A percentile compares a stretch with the other conserved stretches of the same genome.
Evolutionary conservation across 352 stramenopile genomes (phyloP).

Genomic region (Globisporangium cylindrosporum): DNA sequence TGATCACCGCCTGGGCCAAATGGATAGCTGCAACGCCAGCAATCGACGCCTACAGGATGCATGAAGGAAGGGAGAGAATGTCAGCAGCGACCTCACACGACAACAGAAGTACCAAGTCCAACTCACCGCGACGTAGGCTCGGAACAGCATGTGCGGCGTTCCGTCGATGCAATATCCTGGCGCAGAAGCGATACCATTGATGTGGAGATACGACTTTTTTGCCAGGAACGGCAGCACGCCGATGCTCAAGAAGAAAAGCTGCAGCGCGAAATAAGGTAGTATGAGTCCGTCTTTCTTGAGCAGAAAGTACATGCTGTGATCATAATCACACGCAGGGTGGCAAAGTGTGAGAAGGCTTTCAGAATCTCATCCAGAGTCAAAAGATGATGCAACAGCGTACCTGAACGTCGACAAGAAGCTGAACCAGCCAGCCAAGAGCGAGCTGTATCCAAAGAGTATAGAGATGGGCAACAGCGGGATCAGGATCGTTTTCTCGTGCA

Average conservation of each 20-base stretch:
- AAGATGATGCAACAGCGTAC: slow-evolving; percentile 26
- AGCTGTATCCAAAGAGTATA: slow-evolving; percentile 70
- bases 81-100: background rate
- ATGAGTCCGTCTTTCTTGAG: slow-evolving; percentile 77
- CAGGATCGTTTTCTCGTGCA: slow-evolving; percentile 97
- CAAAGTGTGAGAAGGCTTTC: background rate
- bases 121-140: slow-evolving; percentile 53
- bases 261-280: slow-evolving; percentile 68
- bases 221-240: slow-evolving; percentile 45
- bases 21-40: slow-evolving; percentile 56
- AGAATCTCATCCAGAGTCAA: background rate
- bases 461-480: slow-evolving; percentile 90
- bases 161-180: slow-evolving; percentile 45
- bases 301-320: slow-evolving; percentile 79
- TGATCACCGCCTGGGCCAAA: slow-evolving; percentile 40
- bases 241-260: slow-evolving; percentile 44
- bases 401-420: slow-evolving; percentile 81
- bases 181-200: slow-evolving; percentile 15
- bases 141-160: slow-evolving; percentile 27
- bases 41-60: slow-evolving; percentile 42
- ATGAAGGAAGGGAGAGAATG: background rate
- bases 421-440: slow-evolving; percentile 73
- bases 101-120: background rate
- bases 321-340: background rate
- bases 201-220: slow-evolving; percentile 30